Conservation (phyloP, 306 rosid species). For the Gillenia trifoliata region DNA sequence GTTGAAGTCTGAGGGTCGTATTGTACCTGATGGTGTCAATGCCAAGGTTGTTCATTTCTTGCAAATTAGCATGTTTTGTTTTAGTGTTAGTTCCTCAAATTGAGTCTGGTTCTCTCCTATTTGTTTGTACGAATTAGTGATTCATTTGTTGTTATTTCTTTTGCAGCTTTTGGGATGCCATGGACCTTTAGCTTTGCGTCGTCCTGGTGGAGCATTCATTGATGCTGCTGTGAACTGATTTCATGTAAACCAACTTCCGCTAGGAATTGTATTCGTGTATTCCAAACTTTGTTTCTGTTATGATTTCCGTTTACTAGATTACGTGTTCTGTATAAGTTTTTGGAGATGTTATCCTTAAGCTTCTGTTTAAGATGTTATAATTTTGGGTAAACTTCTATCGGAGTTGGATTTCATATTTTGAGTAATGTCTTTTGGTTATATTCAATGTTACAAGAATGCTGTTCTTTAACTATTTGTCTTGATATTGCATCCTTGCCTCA, state of each 20-base stretch:
- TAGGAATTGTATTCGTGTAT: not conserved
- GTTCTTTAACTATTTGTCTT: no score
- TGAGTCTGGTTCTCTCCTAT: no score
- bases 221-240: slow-evolving; percentile 28
- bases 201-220: slow-evolving; percentile 68
- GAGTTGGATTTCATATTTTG: no score
- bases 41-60: slow-evolving; percentile 43
- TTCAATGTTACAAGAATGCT: no score
- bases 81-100: not conserved
- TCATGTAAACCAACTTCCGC: not conserved
- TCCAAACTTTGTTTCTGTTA: not conserved
- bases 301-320: not conserved
- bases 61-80: no score
- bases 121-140: no score
- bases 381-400: not conserved
- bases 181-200: slow-evolving; percentile 61
- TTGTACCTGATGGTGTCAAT: slow-evolving; percentile 76
- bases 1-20: slow-evolving; percentile 53
- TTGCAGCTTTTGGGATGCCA: slow-evolving; percentile 80
- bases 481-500: no score
- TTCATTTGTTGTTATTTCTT: not conserved
- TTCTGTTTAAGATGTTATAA: not conserved
- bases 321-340: no score
- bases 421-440: no score
- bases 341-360: not conserved